Percentiles rank a stretch among this genome's conserved stretches.
Conservation (phyloP, 163 green algal genomes). For the Chlamydomonas reinhardtii region DNA sequence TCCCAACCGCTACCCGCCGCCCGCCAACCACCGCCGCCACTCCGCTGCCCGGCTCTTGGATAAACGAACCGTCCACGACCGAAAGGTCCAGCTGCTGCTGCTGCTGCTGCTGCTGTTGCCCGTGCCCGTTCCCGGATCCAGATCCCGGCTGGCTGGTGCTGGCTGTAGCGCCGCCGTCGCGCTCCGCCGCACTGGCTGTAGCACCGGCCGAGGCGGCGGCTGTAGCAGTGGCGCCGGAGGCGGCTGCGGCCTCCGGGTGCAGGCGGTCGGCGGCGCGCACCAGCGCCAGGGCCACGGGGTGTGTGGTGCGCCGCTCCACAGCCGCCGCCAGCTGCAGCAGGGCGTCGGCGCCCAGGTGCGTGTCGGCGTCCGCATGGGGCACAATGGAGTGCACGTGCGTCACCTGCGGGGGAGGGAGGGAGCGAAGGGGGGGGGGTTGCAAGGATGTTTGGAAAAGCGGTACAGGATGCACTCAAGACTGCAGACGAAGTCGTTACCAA, state of each 20-base stretch:
- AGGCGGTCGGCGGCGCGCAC: constrained; percentile 59
- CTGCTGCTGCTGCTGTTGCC: not conserved
- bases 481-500: no score
- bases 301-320: constrained; percentile 84
- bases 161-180: no score
- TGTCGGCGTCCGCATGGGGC: constrained; percentile 3
- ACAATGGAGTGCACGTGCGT: constrained; percentile 56
- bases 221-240: not conserved
- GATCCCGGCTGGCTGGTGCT: no score
- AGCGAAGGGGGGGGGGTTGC: no score
- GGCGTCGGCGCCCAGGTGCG: constrained; percentile 28
- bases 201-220: no score
- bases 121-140: not conserved
- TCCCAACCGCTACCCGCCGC: constrained; percentile 82
- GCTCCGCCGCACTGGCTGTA: no score
- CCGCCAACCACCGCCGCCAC: constrained; percentile 80
- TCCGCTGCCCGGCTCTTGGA: constrained; percentile 89
- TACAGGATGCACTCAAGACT: no score
- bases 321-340: constrained; percentile 85
- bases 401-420: constrained; percentile 38
- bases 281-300: constrained; percentile 89
- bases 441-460: no score
- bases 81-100: constrained; percentile 17
- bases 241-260: not conserved
- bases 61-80: constrained; percentile 77